phyloP scores from a whole-genome alignment of 768 basidiomycete species.

The Crassisporium funariophilum region DNA sequence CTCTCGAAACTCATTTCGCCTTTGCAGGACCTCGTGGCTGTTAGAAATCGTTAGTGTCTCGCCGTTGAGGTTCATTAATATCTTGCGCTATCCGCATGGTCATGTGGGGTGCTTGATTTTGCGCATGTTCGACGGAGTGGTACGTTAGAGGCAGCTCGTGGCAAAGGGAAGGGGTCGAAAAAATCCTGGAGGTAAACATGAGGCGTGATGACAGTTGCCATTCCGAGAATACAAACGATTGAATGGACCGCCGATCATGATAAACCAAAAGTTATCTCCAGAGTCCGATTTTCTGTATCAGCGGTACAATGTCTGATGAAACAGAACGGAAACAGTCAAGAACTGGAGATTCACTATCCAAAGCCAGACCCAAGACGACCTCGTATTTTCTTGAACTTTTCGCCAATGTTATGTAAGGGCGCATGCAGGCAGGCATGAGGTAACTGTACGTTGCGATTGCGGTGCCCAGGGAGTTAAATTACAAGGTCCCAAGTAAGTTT shows the following conservation, averaged over 20 bases:
- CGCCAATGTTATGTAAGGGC: conserved; percentile 13
- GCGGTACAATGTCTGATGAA: background rate
- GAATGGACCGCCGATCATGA: background rate
- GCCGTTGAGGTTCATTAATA: conserved; percentile 16
- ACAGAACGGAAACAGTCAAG: background rate
- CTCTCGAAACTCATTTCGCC: conserved; percentile 5
- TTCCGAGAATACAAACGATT: conserved; percentile 5
- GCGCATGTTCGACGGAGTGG: background rate
- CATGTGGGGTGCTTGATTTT: conserved; percentile 12
- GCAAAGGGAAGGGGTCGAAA: conserved; percentile 1
- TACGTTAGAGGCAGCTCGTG: background rate
- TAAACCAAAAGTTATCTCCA: background rate
- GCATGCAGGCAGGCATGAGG: conserved; percentile 18
- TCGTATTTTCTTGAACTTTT: no score
- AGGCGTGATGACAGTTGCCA: conserved; percentile 20
- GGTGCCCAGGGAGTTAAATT: no score
- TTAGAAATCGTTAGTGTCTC: conserved; percentile 8
- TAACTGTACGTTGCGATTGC: no score
- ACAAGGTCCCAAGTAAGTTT: conserved; percentile 1
- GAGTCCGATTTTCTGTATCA: background rate
- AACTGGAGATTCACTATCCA: background rate
- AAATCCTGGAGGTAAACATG: conserved; percentile 17
- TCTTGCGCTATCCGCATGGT: conserved; percentile 16
- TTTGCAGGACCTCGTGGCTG: conserved; percentile 13
- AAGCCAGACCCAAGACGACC: no score